Percentiles rank a stretch among this genome's conserved stretches.
Conservation (phyloP, 345 rosid species). For the Erodium maritimum region DNA sequence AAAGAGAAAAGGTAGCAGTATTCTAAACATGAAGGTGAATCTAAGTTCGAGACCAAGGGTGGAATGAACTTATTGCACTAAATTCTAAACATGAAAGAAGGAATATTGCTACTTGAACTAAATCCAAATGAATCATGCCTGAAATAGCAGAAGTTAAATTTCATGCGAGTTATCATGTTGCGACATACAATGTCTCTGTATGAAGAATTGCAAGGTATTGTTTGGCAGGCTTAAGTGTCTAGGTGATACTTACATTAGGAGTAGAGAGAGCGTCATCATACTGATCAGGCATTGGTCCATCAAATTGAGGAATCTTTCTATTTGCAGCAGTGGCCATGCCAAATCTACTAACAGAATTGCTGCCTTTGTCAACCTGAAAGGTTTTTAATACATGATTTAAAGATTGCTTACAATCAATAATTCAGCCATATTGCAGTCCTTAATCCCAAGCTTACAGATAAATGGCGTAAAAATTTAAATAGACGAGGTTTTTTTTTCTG, state of each 20-base stretch:
- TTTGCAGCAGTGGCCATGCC: constrained; percentile 7
- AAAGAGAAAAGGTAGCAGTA: too few relatives aligned
- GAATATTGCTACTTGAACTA: background rate
- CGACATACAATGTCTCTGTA: background rate
- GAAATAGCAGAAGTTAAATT: background rate
- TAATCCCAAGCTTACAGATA: background rate
- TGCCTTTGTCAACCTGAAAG: constrained; percentile 26
- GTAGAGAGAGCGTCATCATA: constrained; percentile 85
- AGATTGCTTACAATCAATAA: background rate
- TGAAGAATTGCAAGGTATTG: background rate
- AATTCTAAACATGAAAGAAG: background rate
- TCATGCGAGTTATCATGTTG: constrained; percentile 1
- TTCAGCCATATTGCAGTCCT: background rate
- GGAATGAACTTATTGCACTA: background rate
- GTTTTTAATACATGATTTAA: constrained; percentile 4
- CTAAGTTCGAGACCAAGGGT: background rate
- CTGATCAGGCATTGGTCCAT: constrained; percentile 92
- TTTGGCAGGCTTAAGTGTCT: background rate
- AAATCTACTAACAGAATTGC: constrained; percentile 12
- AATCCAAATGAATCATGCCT: background rate
- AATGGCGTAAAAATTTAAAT: too few relatives aligned
- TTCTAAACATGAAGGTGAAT: background rate
- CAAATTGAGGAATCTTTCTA: constrained; percentile 64
- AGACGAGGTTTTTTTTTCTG: background rate
- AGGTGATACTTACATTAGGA: constrained; percentile 60